phyloP scores from a whole-genome alignment of 177 flowering plant species.

The Vitis hybrid region DNA sequence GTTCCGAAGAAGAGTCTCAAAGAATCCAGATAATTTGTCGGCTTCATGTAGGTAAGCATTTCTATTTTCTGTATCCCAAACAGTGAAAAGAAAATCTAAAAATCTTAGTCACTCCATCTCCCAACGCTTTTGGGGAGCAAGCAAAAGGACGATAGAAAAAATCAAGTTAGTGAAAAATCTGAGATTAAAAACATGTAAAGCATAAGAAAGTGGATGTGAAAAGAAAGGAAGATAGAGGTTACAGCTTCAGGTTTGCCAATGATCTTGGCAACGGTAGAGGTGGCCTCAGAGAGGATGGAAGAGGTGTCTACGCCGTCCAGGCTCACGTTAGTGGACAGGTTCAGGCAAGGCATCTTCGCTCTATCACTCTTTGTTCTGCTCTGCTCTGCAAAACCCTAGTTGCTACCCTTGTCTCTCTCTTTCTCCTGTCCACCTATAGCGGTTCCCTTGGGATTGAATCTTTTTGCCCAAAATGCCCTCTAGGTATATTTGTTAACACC shows the following conservation, averaged over 20 bases:
- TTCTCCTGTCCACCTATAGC: not conserved
- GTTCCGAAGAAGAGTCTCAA: too few species aligned
- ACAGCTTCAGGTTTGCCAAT: conserved; percentile 78
- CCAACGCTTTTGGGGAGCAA: not conserved
- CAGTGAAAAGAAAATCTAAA: too few species aligned
- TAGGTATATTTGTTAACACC: too few species aligned
- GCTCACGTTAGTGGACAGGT: conserved; percentile 66
- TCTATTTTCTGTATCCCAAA: too few species aligned
- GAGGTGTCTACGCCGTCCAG: conserved; percentile 71
- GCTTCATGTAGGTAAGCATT: too few species aligned
- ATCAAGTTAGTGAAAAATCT: not conserved
- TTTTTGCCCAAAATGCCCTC: too few species aligned
- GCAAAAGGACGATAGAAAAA: too few species aligned
- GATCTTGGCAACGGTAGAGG: conserved; percentile 60
- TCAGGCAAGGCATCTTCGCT: conserved; percentile 71
- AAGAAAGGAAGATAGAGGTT: conserved; percentile 12
- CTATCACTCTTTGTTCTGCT: not conserved
- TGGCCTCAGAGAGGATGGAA: conserved; percentile 64
- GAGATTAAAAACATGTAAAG: not conserved
- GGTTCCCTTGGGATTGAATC: too few species aligned
- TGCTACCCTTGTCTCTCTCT: not conserved
- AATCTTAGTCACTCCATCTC: too few species aligned
- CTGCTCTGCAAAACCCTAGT: not conserved
- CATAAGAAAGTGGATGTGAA: not conserved
- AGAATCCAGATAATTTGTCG: too few species aligned